Evolutionary conservation across 2,329 filamentous ascomycete genomes (phyloP).

Genomic region (Fusarium sp.): DNA sequence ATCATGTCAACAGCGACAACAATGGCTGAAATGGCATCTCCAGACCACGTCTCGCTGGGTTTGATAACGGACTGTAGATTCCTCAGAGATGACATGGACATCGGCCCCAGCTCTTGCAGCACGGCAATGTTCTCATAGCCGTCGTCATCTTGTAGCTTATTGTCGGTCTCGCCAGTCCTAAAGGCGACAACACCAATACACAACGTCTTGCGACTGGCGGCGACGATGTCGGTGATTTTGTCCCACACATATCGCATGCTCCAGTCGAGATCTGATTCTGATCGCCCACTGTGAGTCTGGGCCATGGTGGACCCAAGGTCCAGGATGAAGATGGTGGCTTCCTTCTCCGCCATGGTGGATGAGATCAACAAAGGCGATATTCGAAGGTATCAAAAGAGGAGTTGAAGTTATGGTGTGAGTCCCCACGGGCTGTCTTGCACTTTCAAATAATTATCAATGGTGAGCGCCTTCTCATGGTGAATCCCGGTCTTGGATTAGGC

Average conservation of each 20-base stretch:
- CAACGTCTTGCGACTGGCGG: conserved; percentile 74
- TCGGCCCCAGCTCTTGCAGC: conserved; percentile 73
- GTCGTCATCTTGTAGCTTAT: conserved; percentile 74
- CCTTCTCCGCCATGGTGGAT: conserved; percentile 84
- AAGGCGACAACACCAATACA: conserved; percentile 85
- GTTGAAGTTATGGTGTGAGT: not conserved
- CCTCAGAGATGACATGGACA: conserved; percentile 76
- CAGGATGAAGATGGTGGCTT: conserved; percentile 91
- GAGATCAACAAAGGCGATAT: not conserved
- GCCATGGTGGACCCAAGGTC: conserved; percentile 91
- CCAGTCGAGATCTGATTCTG: conserved; percentile 87
- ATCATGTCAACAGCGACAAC: conserved; percentile 92
- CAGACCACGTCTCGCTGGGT: conserved; percentile 74
- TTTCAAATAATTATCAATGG: conserved; percentile 25
- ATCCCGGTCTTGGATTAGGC: conserved; percentile 42
- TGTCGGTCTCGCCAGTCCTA: conserved; percentile 80
- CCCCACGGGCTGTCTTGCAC: not conserved
- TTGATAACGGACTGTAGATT: conserved; percentile 72
- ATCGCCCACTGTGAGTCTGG: conserved; percentile 75
- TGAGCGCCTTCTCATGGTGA: conserved; percentile 30
- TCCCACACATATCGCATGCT: conserved; percentile 95
- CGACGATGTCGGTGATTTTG: conserved; percentile 78
- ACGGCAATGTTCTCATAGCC: conserved; percentile 87
- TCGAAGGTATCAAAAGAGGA: not conserved
- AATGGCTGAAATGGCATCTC: conserved; percentile 89